Evolutionary conservation across 1,139 yeast species (phyloP).

Genomic region (Nakaseomyces kungkrabaensis): DNA sequence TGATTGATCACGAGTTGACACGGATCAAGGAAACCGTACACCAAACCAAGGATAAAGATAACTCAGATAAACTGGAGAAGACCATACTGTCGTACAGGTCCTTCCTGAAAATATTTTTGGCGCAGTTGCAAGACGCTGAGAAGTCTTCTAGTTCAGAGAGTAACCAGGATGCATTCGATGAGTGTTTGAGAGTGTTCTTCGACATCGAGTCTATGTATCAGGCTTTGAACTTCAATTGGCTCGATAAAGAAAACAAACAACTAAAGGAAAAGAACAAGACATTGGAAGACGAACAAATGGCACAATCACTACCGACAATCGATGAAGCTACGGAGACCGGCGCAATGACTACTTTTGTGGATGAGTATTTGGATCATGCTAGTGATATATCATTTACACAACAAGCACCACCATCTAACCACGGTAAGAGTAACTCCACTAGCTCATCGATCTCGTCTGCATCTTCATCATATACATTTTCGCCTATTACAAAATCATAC

Average conservation of each 20-base stretch:
- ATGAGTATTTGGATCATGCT: conserved; percentile 3
- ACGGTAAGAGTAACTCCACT: neutral
- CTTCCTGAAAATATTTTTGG: conserved; percentile 28
- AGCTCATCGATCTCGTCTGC: conserved; percentile 2
- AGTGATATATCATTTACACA: conserved; percentile 3
- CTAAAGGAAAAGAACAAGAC: conserved; percentile 17
- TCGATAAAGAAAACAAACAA: conserved; percentile 20
- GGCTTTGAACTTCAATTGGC: conserved; percentile 29
- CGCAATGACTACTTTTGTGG: conserved; percentile 11
- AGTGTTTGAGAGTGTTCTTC: conserved; percentile 28
- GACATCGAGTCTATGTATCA: conserved; percentile 33
- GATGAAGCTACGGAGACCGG: conserved; percentile 9
- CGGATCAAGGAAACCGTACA: conserved; percentile 1
- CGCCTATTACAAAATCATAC: conserved; percentile 1
- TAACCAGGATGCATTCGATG: conserved; percentile 22
- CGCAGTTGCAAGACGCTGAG: conserved; percentile 29
- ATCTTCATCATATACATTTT: conserved; percentile 2
- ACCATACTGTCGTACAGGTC: conserved; percentile 16
- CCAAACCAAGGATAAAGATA: conserved; percentile 2
- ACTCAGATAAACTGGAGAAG: conserved; percentile 9
- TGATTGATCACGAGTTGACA: conserved; percentile 21
- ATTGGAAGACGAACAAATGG: conserved; percentile 5
- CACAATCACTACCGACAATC: conserved; percentile 3
- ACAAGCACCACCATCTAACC: neutral
- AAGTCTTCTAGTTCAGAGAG: conserved; percentile 20